phyloP scores from a whole-genome alignment of 2,329 filamentous ascomycete genomes.

The Fusarium sp. region DNA sequence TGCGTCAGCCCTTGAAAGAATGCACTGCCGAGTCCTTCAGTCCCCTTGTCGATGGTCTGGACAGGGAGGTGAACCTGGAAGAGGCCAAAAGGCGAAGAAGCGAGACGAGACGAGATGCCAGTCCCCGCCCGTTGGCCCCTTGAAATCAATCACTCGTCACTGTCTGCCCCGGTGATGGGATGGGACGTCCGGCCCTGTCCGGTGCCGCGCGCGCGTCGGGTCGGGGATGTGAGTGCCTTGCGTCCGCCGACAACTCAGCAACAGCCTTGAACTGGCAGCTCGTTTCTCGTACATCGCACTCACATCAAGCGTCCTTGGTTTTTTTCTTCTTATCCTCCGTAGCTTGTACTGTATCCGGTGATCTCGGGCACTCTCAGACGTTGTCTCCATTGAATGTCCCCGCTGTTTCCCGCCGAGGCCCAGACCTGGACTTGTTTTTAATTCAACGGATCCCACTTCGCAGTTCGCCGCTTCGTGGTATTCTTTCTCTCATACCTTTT shows the following conservation, averaged over 20 bases:
- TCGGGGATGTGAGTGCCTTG: neutral
- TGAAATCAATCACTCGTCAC: constrained; percentile 18
- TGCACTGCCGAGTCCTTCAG: constrained; percentile 3
- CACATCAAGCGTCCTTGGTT: constrained; percentile 6
- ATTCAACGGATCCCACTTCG: constrained; percentile 35
- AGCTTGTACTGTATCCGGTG: constrained; percentile 10
- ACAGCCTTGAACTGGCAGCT: neutral
- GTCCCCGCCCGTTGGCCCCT: constrained; percentile 31
- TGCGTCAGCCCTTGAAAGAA: constrained; percentile 5
- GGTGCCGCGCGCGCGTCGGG: constrained; percentile 4
- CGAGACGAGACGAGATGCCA: constrained; percentile 21
- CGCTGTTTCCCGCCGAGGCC: constrained; percentile 34
- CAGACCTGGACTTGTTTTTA: constrained; percentile 38
- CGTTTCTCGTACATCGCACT: constrained; percentile 36
- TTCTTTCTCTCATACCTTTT: constrained; percentile 25
- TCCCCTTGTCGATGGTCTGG: constrained; percentile 11
- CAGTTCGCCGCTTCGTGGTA: constrained; percentile 22
- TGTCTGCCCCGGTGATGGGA: constrained; percentile 7
- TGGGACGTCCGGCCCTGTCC: constrained; percentile 28
- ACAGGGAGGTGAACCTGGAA: constrained; percentile 22
- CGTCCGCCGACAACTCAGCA: neutral
- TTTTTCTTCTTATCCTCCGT: constrained; percentile 9
- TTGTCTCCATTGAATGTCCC: constrained; percentile 23
- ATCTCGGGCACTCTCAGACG: constrained; percentile 9
- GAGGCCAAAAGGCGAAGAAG: constrained; percentile 17